Percentiles rank a stretch among this genome's conserved stretches.
Evolutionary conservation across 1,139 yeast species (phyloP).

Genomic region (Zygosaccharomyces sapae): DNA sequence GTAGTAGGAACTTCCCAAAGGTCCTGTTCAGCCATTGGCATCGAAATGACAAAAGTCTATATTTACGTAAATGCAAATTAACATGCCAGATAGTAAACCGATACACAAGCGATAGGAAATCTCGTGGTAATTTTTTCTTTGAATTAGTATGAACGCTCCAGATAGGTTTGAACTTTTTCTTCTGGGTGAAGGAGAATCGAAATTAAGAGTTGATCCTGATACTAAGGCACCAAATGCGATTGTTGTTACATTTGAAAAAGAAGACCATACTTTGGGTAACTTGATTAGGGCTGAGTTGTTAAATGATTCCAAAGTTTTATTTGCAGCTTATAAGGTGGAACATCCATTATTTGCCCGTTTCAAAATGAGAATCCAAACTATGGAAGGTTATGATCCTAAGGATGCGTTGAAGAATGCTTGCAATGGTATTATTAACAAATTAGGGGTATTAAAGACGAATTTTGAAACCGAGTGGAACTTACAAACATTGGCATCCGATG

Average conservation of each 20-base stretch:
- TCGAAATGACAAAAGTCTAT: too few species aligned
- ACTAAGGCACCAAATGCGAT: conserved; percentile 95
- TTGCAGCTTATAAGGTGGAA: conserved; percentile 96
- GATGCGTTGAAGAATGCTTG: conserved; percentile 91
- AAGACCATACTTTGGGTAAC: conserved; percentile 95
- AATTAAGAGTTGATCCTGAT: conserved; percentile 86
- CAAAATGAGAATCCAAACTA: conserved; percentile 89
- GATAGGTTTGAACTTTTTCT: conserved; percentile 95
- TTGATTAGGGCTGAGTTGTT: conserved; percentile 79
- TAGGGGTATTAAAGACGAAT: conserved; percentile 66
- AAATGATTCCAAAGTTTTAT: conserved; percentile 79
- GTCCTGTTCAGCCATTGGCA: too few species aligned
- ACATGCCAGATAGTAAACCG: too few species aligned
- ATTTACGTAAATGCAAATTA: too few species aligned
- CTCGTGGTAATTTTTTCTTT: not conserved
- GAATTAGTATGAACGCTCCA: conserved; percentile 81
- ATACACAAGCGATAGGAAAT: too few species aligned
- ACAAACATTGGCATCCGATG: conserved; percentile 68
- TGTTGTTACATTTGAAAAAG: conserved; percentile 87
- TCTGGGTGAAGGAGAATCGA: conserved; percentile 95
- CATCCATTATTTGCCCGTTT: conserved; percentile 97
- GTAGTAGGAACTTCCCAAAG: too few species aligned
- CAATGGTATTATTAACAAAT: conserved; percentile 71
- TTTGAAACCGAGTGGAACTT: conserved; percentile 92
- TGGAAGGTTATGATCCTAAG: conserved; percentile 87